These are phyloP conservation scores for Primulina huaijiensis DNA, from an alignment of 257 asterid species.

Conservation along the genomic window DNA sequence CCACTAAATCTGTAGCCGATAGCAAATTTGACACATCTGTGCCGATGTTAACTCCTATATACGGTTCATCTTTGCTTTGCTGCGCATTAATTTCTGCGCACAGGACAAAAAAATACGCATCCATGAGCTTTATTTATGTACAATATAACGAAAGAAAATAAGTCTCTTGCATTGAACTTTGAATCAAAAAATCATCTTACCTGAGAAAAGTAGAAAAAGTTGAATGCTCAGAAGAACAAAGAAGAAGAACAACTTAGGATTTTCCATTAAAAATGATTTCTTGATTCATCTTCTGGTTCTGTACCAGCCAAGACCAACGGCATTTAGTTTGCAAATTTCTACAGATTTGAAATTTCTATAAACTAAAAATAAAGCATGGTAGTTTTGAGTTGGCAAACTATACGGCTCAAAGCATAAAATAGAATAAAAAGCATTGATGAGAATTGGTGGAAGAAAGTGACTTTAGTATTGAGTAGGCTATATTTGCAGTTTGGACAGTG, in stretches of 20 bases:
- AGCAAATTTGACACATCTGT: constrained; percentile 72
- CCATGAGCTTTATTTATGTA: constrained; percentile 4
- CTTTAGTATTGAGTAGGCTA: constrained; percentile 26
- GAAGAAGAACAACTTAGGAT: constrained; percentile 34
- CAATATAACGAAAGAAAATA: not conserved
- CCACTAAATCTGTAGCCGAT: constrained; percentile 59
- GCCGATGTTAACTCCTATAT: constrained; percentile 91
- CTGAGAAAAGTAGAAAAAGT: constrained; percentile 35
- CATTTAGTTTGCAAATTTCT: constrained; percentile 19
- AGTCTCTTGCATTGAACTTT: constrained; percentile 18
- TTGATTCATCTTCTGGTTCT: constrained; percentile 64
- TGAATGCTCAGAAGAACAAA: constrained; percentile 27
- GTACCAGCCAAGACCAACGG: constrained; percentile 31
- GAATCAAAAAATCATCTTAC: constrained; percentile 29
- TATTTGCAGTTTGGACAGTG: constrained; percentile 28
- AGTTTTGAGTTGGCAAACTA: constrained; percentile 36
- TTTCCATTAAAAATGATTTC: constrained; percentile 49
- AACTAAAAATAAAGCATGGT: not conserved
- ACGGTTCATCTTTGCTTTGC: constrained; percentile 62
- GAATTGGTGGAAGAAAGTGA: constrained; percentile 26
- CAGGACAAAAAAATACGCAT: not conserved
- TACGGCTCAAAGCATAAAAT: constrained; percentile 16
- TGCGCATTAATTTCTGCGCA: constrained; percentile 58
- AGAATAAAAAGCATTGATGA: constrained; percentile 25
- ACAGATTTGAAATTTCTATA: constrained; percentile 21